These are phyloP conservation scores for Agaricales sp. DNA, from an alignment of 1,284 basidiomycete genomes.

Conservation along the genomic window DNA sequence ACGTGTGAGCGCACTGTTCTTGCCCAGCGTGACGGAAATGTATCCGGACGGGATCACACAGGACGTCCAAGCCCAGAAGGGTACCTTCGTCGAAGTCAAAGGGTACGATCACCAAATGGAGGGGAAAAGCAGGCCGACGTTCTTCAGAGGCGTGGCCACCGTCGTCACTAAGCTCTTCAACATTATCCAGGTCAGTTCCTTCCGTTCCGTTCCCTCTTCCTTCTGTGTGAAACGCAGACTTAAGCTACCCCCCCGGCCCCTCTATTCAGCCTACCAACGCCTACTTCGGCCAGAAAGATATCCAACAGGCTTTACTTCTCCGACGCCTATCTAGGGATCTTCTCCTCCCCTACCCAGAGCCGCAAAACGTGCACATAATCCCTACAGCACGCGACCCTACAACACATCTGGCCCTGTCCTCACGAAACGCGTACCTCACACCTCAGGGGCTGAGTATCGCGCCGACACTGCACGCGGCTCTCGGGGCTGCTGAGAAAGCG, in stretches of 20 bases:
- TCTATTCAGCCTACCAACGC: constrained; percentile 86
- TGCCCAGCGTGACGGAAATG: constrained; percentile 72
- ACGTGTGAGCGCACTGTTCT: constrained; percentile 41
- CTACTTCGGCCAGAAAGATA: constrained; percentile 98
- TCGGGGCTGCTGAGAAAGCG: constrained; percentile 41
- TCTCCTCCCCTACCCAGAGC: constrained; percentile 65
- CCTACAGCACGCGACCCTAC: constrained; percentile 68
- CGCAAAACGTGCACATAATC: constrained; percentile 68
- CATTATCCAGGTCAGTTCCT: constrained; percentile 59
- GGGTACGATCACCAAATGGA: constrained; percentile 87
- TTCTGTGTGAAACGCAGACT: background rate
- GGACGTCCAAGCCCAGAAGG: constrained; percentile 65
- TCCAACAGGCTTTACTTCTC: constrained; percentile 88
- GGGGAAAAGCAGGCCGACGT: constrained; percentile 74
- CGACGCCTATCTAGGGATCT: constrained; percentile 81
- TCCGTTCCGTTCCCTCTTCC: background rate
- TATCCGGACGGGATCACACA: constrained; percentile 86
- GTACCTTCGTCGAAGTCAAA: constrained; percentile 87
- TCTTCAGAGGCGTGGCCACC: constrained; percentile 95
- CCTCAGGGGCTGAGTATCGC: constrained; percentile 57
- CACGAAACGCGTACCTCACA: constrained; percentile 83
- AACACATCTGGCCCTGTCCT: constrained; percentile 76
- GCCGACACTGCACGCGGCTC: constrained; percentile 62
- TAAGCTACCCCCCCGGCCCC: background rate
- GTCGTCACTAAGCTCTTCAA: constrained; percentile 96